phyloP scores from a whole-genome alignment of 2,329 filamentous ascomycete species.

The Arachnomyces sp. region DNA sequence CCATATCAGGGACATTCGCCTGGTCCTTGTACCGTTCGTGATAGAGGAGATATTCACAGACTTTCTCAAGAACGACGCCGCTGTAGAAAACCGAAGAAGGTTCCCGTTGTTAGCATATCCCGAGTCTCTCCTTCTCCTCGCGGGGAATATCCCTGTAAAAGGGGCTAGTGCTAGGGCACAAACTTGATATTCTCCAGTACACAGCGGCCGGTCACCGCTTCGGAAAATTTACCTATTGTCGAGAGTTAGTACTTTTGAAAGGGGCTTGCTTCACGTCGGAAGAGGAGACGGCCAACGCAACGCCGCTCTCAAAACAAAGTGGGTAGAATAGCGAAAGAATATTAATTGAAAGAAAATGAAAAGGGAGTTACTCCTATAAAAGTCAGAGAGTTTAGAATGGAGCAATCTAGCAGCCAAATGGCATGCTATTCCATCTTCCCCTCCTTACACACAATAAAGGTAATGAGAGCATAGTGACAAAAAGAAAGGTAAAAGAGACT shows the following conservation, averaged over 20 bases:
- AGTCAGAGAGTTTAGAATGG: too few relatives aligned
- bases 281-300: too few relatives aligned
- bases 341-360: neutral
- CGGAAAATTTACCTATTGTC: slow-evolving; percentile 51
- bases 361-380: neutral
- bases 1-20: slow-evolving; percentile 58
- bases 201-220: slow-evolving; percentile 52
- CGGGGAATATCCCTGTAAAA: neutral
- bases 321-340: neutral
- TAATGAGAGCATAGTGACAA: too few relatives aligned
- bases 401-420: too few relatives aligned
- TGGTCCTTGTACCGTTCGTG: slow-evolving; percentile 56
- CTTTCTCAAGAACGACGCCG: slow-evolving; percentile 58
- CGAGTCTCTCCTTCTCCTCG: neutral
- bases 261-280: too few relatives aligned
- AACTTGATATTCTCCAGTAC: slow-evolving; percentile 55
- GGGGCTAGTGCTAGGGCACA: slow-evolving; percentile 8
- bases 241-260: too few relatives aligned
- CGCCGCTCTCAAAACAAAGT: too few relatives aligned
- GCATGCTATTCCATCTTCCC: too few relatives aligned
- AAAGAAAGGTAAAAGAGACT: neutral
- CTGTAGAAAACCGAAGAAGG: slow-evolving; percentile 26
- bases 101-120: slow-evolving; percentile 3
- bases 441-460: too few relatives aligned
- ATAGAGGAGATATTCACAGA: slow-evolving; percentile 65